phyloP scores from a whole-genome alignment of 1,284 basidiomycete genomes.

The Ustilago curta region DNA sequence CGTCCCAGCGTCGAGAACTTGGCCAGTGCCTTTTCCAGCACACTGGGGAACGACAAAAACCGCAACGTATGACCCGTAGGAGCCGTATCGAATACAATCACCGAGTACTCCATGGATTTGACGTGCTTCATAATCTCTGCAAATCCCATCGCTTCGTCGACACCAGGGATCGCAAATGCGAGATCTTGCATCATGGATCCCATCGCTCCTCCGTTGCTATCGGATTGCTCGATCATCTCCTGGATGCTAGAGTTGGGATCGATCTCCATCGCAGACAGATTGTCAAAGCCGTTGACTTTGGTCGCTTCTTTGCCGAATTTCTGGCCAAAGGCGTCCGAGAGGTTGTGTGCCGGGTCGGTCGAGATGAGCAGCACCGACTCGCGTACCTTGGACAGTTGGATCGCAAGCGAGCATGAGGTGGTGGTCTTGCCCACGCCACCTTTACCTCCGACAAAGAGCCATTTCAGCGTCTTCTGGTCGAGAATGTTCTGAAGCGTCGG shows the following conservation, averaged over 20 bases:
- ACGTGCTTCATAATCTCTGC: slow-evolving; percentile 99
- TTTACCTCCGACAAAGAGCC: slow-evolving; percentile 69
- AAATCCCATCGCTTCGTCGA: slow-evolving; percentile 99
- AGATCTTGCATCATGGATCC: slow-evolving; percentile 99
- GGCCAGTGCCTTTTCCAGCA: slow-evolving; percentile 95
- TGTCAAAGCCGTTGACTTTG: slow-evolving; percentile 97
- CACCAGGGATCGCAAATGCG: slow-evolving; percentile 98
- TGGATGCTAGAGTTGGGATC: slow-evolving; percentile 96
- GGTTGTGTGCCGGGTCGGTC: slow-evolving; percentile 97
- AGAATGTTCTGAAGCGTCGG: slow-evolving; percentile 67
- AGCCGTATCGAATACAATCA: slow-evolving; percentile 98
- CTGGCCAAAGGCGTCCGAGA: slow-evolving; percentile 98
- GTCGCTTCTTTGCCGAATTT: slow-evolving; percentile 99
- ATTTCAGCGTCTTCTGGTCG: slow-evolving; percentile 68
- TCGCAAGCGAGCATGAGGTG: slow-evolving; percentile 66
- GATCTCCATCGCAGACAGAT: slow-evolving; percentile 98
- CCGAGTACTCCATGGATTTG: slow-evolving; percentile 99
- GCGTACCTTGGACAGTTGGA: slow-evolving; percentile 65
- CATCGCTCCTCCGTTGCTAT: slow-evolving; percentile 85
- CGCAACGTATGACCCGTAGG: slow-evolving; percentile 98
- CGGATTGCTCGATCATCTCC: slow-evolving; percentile 98
- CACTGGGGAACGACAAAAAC: slow-evolving; percentile 96
- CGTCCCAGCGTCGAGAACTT: slow-evolving; percentile 92
- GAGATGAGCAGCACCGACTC: slow-evolving; percentile 73
- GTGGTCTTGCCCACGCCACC: slow-evolving; percentile 69